A percentile compares a stretch with the other conserved stretches of the same genome.
phyloP scores from a whole-genome alignment of 2,329 filamentous ascomycete species.

The Helotiales sp. region DNA sequence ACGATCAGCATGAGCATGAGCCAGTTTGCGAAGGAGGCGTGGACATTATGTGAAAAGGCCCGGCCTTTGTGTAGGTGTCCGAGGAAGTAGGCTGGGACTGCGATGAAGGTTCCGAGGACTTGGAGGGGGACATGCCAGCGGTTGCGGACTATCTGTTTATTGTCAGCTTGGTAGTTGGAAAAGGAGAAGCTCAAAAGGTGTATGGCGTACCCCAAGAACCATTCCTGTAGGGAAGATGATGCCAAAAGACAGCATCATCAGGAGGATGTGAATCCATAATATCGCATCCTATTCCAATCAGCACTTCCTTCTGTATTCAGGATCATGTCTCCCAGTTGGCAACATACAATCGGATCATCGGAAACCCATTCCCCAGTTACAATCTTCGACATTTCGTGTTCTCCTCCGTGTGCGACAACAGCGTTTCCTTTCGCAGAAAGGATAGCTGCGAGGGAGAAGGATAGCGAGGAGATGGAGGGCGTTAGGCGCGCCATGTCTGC shows the following conservation, averaged over 20 bases:
- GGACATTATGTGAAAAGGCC: conserved; percentile 81
- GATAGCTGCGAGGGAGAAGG: conserved; percentile 3
- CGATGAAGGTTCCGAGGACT: conserved; percentile 73
- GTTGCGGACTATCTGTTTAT: conserved; percentile 76
- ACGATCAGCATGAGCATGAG: conserved; percentile 79
- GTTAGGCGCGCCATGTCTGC: conserved; percentile 9
- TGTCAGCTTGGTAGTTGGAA: conserved; percentile 9
- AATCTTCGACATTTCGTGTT: conserved; percentile 15
- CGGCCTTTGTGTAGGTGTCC: conserved; percentile 90
- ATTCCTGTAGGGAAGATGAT: conserved; percentile 93
- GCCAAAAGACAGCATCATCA: conserved; percentile 87
- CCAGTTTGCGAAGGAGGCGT: conserved; percentile 78
- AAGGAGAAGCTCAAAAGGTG: conserved; percentile 42
- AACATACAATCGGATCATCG: conserved; percentile 17
- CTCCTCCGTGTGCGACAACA: conserved; percentile 16
- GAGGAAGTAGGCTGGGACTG: conserved; percentile 85
- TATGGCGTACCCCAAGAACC: conserved; percentile 77
- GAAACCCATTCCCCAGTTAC: conserved; percentile 14
- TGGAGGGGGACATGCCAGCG: conserved; percentile 95
- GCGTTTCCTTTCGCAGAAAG: neutral
- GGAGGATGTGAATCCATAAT: conserved; percentile 91
- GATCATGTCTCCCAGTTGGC: neutral
- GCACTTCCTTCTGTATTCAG: neutral
- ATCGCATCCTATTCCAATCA: conserved; percentile 66
- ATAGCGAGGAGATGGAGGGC: neutral